A percentile compares a stretch with the other conserved stretches of the same genome.
phyloP scores from a whole-genome alignment of 805 yeast genomes.

The Candida bentonensis region DNA sequence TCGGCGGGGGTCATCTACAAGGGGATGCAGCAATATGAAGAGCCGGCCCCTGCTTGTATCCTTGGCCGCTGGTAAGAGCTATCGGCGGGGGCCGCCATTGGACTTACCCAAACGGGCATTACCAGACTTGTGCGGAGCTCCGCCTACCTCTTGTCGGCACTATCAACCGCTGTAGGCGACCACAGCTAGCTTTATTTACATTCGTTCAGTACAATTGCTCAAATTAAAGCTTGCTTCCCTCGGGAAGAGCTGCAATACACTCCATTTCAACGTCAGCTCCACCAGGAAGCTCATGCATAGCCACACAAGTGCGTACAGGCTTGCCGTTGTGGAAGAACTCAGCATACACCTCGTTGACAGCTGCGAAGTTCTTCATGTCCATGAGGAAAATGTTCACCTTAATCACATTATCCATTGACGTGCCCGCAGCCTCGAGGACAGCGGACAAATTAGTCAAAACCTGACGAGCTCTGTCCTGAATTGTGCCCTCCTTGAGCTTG shows the following conservation, averaged over 20 bases:
- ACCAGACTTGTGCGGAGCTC: too few relatives aligned
- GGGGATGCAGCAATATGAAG: too few relatives aligned
- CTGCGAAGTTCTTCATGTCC: conserved; percentile 62
- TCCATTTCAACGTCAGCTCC: conserved; percentile 67
- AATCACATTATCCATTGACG: conserved; percentile 57
- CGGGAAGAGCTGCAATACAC: conserved; percentile 15
- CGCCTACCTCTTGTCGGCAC: too few relatives aligned
- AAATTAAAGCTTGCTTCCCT: too few relatives aligned
- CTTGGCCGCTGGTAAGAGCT: too few relatives aligned
- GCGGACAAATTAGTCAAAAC: conserved; percentile 15
- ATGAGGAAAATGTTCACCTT: conserved; percentile 65
- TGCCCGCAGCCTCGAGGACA: conserved; percentile 59
- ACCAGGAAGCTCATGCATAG: conserved; percentile 66
- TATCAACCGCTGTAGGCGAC: too few relatives aligned
- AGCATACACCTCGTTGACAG: conserved; percentile 59
- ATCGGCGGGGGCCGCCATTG: too few relatives aligned
- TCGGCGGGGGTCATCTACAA: too few relatives aligned
- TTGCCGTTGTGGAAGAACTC: conserved; percentile 58
- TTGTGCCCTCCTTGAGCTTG: conserved; percentile 10
- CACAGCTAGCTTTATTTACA: too few relatives aligned
- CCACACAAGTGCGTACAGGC: conserved; percentile 86
- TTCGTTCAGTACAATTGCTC: too few relatives aligned
- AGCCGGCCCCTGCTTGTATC: too few relatives aligned
- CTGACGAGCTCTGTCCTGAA: conserved; percentile 1
- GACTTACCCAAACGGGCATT: too few relatives aligned